A percentile compares a stretch with the other conserved stretches of the same genome.
Conservation (phyloP, 106 monocot species). For the Acorus gramineus region DNA sequence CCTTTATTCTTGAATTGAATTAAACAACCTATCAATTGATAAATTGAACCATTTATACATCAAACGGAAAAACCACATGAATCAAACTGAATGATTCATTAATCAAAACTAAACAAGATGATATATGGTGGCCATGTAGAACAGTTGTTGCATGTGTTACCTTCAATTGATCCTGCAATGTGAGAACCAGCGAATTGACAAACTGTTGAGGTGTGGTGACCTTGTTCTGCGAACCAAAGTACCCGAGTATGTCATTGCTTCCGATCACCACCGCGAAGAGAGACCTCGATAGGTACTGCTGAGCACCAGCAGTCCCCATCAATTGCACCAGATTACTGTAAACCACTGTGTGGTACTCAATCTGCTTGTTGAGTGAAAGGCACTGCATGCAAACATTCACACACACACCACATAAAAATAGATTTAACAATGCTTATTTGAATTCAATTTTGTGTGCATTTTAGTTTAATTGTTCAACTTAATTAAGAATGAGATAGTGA, state of each 20-base stretch:
- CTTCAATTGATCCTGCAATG: constrained; percentile 40
- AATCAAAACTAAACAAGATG: too few species aligned
- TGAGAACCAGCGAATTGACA: constrained; percentile 29
- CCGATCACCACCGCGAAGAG: constrained; percentile 47
- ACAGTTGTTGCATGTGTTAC: constrained; percentile 14
- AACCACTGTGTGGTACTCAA: constrained; percentile 7
- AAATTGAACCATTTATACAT: too few species aligned
- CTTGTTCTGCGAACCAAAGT: background rate
- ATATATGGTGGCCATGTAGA: too few species aligned
- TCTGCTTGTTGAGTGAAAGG: constrained; percentile 21
- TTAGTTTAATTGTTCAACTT: too few species aligned
- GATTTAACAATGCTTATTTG: too few species aligned
- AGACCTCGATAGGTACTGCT: constrained; percentile 38
- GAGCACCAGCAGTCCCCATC: constrained; percentile 4
- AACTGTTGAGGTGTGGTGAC: constrained; percentile 24
- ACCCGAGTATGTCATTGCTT: constrained; percentile 68
- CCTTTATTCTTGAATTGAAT: too few species aligned
- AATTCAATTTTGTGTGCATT: too few species aligned
- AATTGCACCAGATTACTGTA: background rate
- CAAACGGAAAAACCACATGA: too few species aligned
- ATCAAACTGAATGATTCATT: too few species aligned
- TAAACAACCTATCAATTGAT: too few species aligned
- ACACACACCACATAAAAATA: too few species aligned
- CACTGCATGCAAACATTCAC: constrained; percentile 6
- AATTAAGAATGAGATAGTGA: background rate